Conservation (phyloP, 2,329 filamentous ascomycete species). For the Alternaria tenuissima region DNA sequence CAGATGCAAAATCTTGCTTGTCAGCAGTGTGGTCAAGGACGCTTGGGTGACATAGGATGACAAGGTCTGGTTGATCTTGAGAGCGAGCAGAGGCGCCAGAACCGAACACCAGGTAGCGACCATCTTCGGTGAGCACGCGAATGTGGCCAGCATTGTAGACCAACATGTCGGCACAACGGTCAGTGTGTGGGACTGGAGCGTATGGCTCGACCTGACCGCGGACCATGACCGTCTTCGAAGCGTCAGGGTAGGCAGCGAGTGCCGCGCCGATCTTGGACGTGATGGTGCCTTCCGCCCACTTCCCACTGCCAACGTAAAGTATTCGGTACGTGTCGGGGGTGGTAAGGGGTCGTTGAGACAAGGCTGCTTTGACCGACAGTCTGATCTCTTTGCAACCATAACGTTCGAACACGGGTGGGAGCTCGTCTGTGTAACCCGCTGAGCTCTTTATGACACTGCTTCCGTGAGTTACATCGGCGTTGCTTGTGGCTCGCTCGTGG, state of each 20-base stretch:
- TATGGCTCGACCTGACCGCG: slow-evolving; percentile 45
- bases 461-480: slow-evolving; percentile 23
- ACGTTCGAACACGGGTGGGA: slow-evolving; percentile 35
- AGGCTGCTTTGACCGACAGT: slow-evolving; percentile 38
- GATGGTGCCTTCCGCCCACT: slow-evolving; percentile 44
- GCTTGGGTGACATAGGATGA: slow-evolving; percentile 42
- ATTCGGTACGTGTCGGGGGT: slow-evolving; percentile 43
- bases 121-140: slow-evolving; percentile 34
- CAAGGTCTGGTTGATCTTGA: slow-evolving; percentile 37
- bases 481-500: slow-evolving; percentile 31
- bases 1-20: slow-evolving; percentile 29
- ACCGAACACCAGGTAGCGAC: slow-evolving; percentile 33
- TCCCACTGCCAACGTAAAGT: slow-evolving; percentile 42
- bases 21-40: slow-evolving; percentile 19
- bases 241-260: slow-evolving; percentile 39
- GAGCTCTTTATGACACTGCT: slow-evolving; percentile 35
- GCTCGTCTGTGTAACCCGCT: slow-evolving; percentile 27
- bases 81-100: slow-evolving; percentile 11
- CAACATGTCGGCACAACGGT: slow-evolving; percentile 36
- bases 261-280: slow-evolving; percentile 43
- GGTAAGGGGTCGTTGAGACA: slow-evolving; percentile 36
- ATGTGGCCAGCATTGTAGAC: slow-evolving; percentile 17
- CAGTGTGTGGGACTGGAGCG: slow-evolving; percentile 39
- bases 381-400: slow-evolving; percentile 41
- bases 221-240: slow-evolving; percentile 47